Evolutionary conservation across 331 rosid species (phyloP).

Genomic region (Pyrus hybrid): DNA sequence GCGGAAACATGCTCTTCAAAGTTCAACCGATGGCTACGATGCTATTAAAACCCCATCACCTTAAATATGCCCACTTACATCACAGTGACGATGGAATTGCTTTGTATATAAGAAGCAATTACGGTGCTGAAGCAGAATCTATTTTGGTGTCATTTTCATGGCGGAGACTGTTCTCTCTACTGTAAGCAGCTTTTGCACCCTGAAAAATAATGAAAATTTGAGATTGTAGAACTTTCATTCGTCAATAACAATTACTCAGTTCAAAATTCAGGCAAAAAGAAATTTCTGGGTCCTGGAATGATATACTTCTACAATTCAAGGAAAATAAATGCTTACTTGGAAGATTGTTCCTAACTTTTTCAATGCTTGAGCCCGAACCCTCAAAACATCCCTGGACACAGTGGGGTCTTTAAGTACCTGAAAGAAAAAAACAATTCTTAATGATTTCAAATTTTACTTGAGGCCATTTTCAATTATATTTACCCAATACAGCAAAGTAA

Average conservation of each 20-base stretch:
- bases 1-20: background rate
- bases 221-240: background rate
- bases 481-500: background rate
- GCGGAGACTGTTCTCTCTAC: conserved; percentile 80
- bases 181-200: conserved; percentile 71
- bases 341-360: conserved; percentile 69
- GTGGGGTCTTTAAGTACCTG: conserved; percentile 79
- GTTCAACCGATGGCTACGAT: background rate
- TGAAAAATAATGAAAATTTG: conserved; percentile 16
- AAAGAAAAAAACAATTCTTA: background rate
- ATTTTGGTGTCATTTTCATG: conserved; percentile 29
- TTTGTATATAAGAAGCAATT: conserved; percentile 9
- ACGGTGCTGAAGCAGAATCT: conserved; percentile 39
- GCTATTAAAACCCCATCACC: background rate
- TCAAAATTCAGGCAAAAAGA: background rate
- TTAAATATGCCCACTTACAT: background rate
- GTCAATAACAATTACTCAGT: background rate
- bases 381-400: conserved; percentile 64
- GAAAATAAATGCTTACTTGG: conserved; percentile 54
- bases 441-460: background rate
- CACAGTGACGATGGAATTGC: background rate
- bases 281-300: background rate
- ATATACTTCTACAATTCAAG: background rate
- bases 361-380: conserved; percentile 54
- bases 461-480: background rate